Conservation (phyloP, 129 eudicot genomes). For the Artemisia argyi region DNA sequence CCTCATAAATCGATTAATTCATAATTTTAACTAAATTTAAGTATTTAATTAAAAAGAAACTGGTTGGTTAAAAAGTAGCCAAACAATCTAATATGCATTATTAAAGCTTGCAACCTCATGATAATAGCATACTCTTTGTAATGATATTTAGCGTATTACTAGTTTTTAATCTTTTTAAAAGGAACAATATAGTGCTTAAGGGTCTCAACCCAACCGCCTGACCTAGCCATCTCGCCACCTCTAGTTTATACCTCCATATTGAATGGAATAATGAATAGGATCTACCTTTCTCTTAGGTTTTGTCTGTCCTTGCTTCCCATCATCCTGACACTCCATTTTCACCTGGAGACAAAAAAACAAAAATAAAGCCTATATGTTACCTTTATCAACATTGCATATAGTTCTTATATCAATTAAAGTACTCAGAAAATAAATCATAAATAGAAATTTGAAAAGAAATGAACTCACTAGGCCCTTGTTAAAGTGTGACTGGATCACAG, state of each 20-base stretch:
- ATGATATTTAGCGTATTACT: background rate
- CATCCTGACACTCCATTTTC: slow-evolving; percentile 46
- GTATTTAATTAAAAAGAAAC: too few species aligned
- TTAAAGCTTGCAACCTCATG: background rate
- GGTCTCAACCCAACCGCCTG: too few species aligned
- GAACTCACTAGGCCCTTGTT: slow-evolving; percentile 76
- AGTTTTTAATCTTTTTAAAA: too few species aligned
- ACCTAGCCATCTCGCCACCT: too few species aligned
- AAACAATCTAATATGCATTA: too few species aligned
- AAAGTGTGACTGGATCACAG: slow-evolving; percentile 66
- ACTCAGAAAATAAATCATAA: background rate
- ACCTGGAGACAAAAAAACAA: slow-evolving; percentile 45
- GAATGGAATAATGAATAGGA: background rate
- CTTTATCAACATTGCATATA: background rate
- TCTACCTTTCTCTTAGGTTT: slow-evolving; percentile 57
- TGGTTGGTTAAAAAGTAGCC: too few species aligned
- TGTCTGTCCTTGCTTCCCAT: slow-evolving; percentile 25
- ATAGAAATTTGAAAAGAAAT: background rate
- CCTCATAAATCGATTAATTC: background rate
- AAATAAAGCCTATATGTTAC: background rate
- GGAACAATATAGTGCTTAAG: too few species aligned
- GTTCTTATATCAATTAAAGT: background rate
- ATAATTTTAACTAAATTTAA: too few species aligned
- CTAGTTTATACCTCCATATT: slow-evolving; percentile 13
- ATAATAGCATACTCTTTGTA: background rate